A percentile compares a stretch with the other conserved stretches of the same genome.
Conservation (phyloP, 2,329 filamentous ascomycete genomes). For the Diaporthe citrichinensis region DNA sequence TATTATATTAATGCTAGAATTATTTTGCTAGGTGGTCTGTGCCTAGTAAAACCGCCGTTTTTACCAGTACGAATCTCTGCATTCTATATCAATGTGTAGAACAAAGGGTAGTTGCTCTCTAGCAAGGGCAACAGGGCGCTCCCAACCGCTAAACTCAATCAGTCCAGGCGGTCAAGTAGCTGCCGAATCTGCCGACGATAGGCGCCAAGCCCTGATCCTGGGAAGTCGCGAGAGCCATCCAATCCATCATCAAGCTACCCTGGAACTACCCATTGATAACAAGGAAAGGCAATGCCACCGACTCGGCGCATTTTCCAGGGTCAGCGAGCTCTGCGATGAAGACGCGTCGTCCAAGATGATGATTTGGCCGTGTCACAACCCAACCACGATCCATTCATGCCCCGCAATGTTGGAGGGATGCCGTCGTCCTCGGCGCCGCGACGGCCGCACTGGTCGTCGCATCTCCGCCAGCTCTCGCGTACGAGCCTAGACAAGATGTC, state of each 20-base stretch:
- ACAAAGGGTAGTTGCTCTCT: not conserved
- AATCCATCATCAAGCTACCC: slow-evolving; percentile 8
- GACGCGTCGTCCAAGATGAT: slow-evolving; percentile 27
- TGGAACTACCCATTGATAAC: not conserved
- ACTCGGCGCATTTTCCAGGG: not conserved
- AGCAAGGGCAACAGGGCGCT: too few species aligned
- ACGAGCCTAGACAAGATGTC: slow-evolving; percentile 60
- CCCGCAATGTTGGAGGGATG: slow-evolving; percentile 55
- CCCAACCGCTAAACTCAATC: slow-evolving; percentile 2
- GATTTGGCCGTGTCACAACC: slow-evolving; percentile 3
- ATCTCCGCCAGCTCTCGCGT: slow-evolving; percentile 67
- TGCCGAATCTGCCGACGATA: slow-evolving; percentile 30
- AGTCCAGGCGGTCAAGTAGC: slow-evolving; percentile 27
- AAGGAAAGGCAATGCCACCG: not conserved
- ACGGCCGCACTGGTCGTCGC: slow-evolving; percentile 65
- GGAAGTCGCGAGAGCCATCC: not conserved
- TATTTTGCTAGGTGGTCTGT: too few species aligned
- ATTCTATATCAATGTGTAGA: too few species aligned
- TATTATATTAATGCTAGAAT: too few species aligned
- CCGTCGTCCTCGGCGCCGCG: slow-evolving; percentile 58
- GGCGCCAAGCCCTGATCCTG: not conserved
- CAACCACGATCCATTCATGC: slow-evolving; percentile 49
- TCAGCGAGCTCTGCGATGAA: slow-evolving; percentile 17
- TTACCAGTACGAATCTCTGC: too few species aligned
- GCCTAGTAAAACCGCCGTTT: too few species aligned